These are phyloP conservation scores for Aristolochia californica DNA, from an alignment of 164 flowering plant genomes.

Conservation along the genomic window DNA sequence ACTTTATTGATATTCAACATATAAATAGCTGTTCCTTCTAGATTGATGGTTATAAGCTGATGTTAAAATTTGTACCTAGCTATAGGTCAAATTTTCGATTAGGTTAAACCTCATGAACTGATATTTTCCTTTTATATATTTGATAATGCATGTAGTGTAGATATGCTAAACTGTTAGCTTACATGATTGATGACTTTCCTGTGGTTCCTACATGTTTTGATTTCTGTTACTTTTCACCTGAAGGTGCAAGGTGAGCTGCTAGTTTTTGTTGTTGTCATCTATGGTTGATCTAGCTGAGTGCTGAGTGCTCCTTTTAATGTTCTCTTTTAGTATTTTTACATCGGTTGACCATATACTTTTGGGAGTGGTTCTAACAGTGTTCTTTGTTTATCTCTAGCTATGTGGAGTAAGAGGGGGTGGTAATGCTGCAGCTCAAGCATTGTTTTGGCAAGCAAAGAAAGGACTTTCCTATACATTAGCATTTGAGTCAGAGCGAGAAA, in stretches of 20 bases:
- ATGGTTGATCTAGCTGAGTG: neutral
- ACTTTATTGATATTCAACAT: too few species aligned
- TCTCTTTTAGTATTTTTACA: neutral
- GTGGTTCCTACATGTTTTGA: too few species aligned
- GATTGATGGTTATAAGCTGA: too few species aligned
- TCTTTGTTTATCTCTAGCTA: conserved; percentile 27
- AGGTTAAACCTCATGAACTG: too few species aligned
- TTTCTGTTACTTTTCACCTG: neutral
- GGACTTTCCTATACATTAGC: conserved; percentile 72
- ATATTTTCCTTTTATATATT: too few species aligned
- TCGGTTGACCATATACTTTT: neutral
- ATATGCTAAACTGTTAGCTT: too few species aligned
- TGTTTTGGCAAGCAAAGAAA: conserved; percentile 84
- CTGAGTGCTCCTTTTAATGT: too few species aligned
- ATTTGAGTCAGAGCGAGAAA: conserved; percentile 81
- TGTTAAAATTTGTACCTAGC: too few species aligned
- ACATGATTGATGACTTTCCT: too few species aligned
- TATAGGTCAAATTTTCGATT: too few species aligned
- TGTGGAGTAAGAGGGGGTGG: conserved; percentile 98
- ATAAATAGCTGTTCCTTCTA: too few species aligned
- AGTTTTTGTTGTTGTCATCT: neutral
- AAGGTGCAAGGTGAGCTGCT: neutral
- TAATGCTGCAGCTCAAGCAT: conserved; percentile 81
- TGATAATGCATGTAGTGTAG: too few species aligned
- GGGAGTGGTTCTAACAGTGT: neutral